Conservation (phyloP, 768 basidiomycete genomes). For the Daedalea quercina region DNA sequence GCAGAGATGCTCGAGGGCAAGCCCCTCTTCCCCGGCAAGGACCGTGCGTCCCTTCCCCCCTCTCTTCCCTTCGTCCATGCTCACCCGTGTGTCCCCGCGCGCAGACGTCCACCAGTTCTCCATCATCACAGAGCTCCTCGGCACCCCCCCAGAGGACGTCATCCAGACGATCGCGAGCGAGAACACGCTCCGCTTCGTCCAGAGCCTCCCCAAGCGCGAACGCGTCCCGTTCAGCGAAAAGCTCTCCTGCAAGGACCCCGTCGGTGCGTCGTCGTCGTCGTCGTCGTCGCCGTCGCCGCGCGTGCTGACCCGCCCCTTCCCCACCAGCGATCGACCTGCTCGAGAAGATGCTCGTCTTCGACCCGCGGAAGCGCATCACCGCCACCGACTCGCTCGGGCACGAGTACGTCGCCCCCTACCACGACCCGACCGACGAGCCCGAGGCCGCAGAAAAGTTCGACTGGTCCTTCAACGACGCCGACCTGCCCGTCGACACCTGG, state of each 20-base stretch:
- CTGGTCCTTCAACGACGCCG: slow-evolving; percentile 99
- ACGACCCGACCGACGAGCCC: slow-evolving; percentile 97
- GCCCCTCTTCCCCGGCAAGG: slow-evolving; percentile 98
- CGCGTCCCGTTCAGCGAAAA: slow-evolving; percentile 95
- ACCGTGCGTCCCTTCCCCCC: slow-evolving; percentile 63
- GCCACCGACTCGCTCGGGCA: slow-evolving; percentile 87
- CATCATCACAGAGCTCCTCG: slow-evolving; percentile 96
- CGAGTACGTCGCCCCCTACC: slow-evolving; percentile 94
- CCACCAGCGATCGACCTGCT: slow-evolving; percentile 84
- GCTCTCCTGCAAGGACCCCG: slow-evolving; percentile 79
- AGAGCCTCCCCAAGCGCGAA: slow-evolving; percentile 92
- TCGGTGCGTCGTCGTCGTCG: slow-evolving; percentile 54
- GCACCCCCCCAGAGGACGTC: slow-evolving; percentile 99
- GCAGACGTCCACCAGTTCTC: slow-evolving; percentile 99
- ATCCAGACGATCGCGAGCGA: slow-evolving; percentile 98
- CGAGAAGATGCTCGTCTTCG: slow-evolving; percentile 99
- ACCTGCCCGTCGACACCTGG: slow-evolving; percentile 97
- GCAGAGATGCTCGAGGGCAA: slow-evolving; percentile 99
- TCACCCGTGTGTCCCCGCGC: slow-evolving; percentile 6
- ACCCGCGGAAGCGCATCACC: slow-evolving; percentile 94
- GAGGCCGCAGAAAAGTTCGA: slow-evolving; percentile 92
- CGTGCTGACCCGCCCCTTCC: no score
- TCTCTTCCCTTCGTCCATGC: background rate
- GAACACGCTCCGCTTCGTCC: slow-evolving; percentile 98
- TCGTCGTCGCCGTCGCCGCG: background rate